A percentile compares a stretch with the other conserved stretches of the same genome.
Conservation (phyloP, 164 flowering plant genomes). For the Vitis labrusca region DNA sequence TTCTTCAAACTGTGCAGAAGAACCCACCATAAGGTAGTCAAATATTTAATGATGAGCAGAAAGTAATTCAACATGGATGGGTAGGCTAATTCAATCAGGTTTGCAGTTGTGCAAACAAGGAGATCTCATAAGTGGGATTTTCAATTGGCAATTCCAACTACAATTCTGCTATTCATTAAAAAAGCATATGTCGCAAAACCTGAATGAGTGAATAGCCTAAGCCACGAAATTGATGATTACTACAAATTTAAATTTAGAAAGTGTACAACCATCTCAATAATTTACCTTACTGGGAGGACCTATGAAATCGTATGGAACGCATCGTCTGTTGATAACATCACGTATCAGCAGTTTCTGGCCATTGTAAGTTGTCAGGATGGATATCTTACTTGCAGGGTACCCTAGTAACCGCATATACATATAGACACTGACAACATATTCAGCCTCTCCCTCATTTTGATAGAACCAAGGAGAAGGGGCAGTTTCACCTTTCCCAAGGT, state of each 20-base stretch:
- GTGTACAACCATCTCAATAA: neutral
- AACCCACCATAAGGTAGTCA: neutral
- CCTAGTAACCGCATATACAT: constrained; percentile 94
- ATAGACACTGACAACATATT: constrained; percentile 89
- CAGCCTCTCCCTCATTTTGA: constrained; percentile 99
- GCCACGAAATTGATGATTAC: neutral
- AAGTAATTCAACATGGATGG: too few species aligned
- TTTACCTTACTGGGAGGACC: constrained; percentile 90
- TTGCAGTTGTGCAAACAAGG: too few species aligned
- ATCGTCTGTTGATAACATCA: constrained; percentile 83
- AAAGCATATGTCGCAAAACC: too few species aligned
- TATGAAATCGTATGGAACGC: constrained; percentile 71
- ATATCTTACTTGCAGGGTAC: constrained; percentile 90
- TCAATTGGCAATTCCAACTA: too few species aligned
- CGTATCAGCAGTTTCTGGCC: constrained; percentile 98
- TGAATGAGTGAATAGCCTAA: neutral
- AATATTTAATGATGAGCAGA: too few species aligned
- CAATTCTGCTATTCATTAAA: too few species aligned
- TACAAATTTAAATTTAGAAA: neutral
- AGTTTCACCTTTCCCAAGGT: constrained; percentile 80
- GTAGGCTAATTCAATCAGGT: too few species aligned
- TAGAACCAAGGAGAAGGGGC: constrained; percentile 99
- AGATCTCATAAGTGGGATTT: too few species aligned
- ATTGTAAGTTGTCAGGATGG: constrained; percentile 95
- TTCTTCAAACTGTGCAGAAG: neutral